phyloP scores from a whole-genome alignment of 2,329 filamentous ascomycete species.

The Penicillium sp. region DNA sequence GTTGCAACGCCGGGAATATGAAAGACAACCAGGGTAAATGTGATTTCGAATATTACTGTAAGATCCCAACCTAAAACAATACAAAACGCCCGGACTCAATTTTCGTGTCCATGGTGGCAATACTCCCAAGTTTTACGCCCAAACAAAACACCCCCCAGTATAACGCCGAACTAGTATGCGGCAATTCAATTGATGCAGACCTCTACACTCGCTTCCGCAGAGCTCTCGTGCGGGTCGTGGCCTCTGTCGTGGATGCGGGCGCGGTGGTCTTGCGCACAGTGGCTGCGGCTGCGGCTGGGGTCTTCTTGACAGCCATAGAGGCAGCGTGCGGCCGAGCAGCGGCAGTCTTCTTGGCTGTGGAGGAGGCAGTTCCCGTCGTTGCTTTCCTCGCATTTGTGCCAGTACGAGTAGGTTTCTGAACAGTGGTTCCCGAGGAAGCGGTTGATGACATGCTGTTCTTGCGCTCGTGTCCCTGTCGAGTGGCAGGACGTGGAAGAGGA shows the following conservation, averaged over 20 bases:
- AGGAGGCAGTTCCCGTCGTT: slow-evolving; percentile 25
- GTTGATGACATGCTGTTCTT: slow-evolving; percentile 39
- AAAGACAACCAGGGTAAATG: too few species aligned
- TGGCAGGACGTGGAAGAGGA: slow-evolving; percentile 36
- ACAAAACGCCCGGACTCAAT: not conserved
- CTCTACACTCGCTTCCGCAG: slow-evolving; percentile 42
- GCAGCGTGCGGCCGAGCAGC: slow-evolving; percentile 31
- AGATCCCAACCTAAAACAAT: not conserved
- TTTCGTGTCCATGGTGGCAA: slow-evolving; percentile 1
- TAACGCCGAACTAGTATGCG: slow-evolving; percentile 1
- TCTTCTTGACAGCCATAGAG: slow-evolving; percentile 37
- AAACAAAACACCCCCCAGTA: not conserved
- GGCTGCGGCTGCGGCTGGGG: slow-evolving; percentile 29
- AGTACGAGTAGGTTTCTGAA: slow-evolving; percentile 32
- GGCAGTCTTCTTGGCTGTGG: slow-evolving; percentile 32
- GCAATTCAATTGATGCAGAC: not conserved
- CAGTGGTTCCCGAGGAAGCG: slow-evolving; percentile 40
- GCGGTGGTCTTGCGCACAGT: slow-evolving; percentile 35
- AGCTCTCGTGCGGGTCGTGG: slow-evolving; percentile 35
- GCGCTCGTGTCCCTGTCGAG: slow-evolving; percentile 38
- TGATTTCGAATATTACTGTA: not conserved
- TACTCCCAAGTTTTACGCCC: slow-evolving; percentile 2
- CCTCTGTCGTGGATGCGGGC: slow-evolving; percentile 28
- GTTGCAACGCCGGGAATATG: too few species aligned
- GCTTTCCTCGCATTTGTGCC: slow-evolving; percentile 31